Conservation (phyloP, 345 rosid genomes). For the Bruguiera gymnorhiza region DNA sequence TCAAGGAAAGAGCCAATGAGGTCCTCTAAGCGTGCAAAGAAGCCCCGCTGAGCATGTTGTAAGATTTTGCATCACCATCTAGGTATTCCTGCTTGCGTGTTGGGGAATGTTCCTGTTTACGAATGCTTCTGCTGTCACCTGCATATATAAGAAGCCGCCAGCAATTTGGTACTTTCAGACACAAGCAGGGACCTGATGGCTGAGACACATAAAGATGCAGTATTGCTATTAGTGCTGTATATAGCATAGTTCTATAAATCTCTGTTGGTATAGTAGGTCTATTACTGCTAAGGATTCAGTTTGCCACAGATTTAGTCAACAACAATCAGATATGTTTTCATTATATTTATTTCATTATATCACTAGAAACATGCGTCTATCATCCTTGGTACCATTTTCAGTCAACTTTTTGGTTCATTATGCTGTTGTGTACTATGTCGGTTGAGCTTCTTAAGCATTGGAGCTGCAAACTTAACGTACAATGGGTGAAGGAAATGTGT, state of each 20-base stretch:
- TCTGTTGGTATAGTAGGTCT: no score
- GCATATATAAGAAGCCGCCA: background rate
- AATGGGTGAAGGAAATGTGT: no score
- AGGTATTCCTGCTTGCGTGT: background rate
- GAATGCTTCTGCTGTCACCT: background rate
- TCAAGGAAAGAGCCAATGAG: conserved; percentile 52
- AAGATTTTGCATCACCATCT: background rate
- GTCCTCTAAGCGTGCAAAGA: conserved; percentile 66
- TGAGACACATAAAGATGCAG: background rate
- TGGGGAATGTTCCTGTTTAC: background rate
- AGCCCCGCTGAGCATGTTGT: conserved; percentile 45
- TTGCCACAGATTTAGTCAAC: background rate
- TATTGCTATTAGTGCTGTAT: background rate
- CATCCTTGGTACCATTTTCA: no score
- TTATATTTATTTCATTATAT: background rate
- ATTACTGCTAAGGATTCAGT: background rate
- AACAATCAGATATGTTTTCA: background rate
- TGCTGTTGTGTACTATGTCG: no score
- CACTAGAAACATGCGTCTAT: background rate
- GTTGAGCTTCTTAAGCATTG: no score
- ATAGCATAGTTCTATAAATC: no score
- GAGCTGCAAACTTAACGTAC: no score
- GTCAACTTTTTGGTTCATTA: no score
- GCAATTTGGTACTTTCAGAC: background rate
- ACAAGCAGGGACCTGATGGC: no score